phyloP scores from a whole-genome alignment of 2,329 filamentous ascomycete genomes.

The Aspergillus phoenicis region DNA sequence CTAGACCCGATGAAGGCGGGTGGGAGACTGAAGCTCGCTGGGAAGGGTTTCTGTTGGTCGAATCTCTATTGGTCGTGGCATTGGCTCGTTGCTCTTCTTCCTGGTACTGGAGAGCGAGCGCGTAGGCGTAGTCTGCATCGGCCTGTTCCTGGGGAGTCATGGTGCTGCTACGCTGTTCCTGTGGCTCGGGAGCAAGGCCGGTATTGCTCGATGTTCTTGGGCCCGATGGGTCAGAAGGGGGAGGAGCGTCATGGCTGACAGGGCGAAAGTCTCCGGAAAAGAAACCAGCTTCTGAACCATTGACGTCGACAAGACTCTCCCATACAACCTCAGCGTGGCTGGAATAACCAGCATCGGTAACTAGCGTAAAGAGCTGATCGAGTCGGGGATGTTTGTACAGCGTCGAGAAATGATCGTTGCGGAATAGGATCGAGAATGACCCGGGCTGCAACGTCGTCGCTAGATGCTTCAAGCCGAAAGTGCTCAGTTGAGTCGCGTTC shows the following conservation, averaged over 20 bases:
- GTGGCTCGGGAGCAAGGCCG: constrained; percentile 7
- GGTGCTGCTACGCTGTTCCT: constrained; percentile 17
- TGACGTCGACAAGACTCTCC: constrained; percentile 90
- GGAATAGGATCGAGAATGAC: constrained; percentile 85
- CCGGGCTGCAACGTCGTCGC: constrained; percentile 71
- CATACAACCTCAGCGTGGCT: constrained; percentile 89
- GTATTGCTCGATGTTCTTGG: constrained; percentile 32
- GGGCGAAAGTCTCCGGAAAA: constrained; percentile 87
- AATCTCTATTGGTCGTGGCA: constrained; percentile 73
- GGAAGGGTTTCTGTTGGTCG: constrained; percentile 41
- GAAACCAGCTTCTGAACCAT: constrained; percentile 78
- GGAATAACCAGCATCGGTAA: constrained; percentile 90
- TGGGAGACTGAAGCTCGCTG: constrained; percentile 25
- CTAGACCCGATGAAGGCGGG: constrained; percentile 22
- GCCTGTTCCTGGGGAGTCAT: constrained; percentile 66
- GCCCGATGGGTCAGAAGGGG: constrained; percentile 32
- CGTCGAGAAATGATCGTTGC: constrained; percentile 96
- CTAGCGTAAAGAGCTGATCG: constrained; percentile 74
- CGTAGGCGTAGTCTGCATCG: constrained; percentile 74
- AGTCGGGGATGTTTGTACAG: constrained; percentile 84
- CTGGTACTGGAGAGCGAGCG: constrained; percentile 86
- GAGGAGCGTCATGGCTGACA: constrained; percentile 63
- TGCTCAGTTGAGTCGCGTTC: constrained; percentile 85
- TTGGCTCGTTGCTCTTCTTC: constrained; percentile 80
- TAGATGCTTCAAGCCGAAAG: constrained; percentile 76